Evolutionary conservation across 2,329 filamentous ascomycete species (phyloP), one percentile per base, ranked within the genome.

Genomic region (Plectosphaerella cucumerina): DNA sequence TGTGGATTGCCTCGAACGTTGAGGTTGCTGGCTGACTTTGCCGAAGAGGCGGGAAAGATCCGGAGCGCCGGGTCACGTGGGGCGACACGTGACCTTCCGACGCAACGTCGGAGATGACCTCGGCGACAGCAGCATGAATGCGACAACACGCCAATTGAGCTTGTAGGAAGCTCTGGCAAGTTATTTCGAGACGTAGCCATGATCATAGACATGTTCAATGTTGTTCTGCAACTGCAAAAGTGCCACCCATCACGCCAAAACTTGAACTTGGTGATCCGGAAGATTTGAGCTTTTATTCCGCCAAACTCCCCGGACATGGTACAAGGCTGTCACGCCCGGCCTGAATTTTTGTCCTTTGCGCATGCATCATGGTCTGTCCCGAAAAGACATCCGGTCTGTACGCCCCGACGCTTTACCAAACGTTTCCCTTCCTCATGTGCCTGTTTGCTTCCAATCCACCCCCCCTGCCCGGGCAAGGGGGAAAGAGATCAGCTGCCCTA

Each of bases 1-100:
- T 69, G 62, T 42, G 53, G 68, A 70, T 69, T 68, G 66, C 65
- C 70, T 72, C 71, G 37, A 76, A 74, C 67, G 70, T 74, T 42
- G 65, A 66, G 65, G 62, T 70, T 69, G 69, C 47, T 68, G 71
- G 67, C 66, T 67, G 65, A 70, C 69, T 72, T 70, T 72, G 68
- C 74, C 70, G 69, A 73, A 72, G 58, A 64, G 60, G 57, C 64
- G 53, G 58, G 56, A 53, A 62, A 64, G 65, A 66, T 55, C 50
- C 58, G 59, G 55, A 55, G 45, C 41, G 15, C 47, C 20, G 17
- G 33, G 49, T 54, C 52, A 54, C 47, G 35, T 37, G 44, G 4
- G 4, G 3, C 3, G 42, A 68, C 68, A 71, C 67, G 68, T 71
- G 69, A 64, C 37, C 0, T 1, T 1, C 4, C 6, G n/a, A 35